phyloP scores from a whole-genome alignment of 495 filamentous ascomycete species.

The Neurospora discreta region DNA sequence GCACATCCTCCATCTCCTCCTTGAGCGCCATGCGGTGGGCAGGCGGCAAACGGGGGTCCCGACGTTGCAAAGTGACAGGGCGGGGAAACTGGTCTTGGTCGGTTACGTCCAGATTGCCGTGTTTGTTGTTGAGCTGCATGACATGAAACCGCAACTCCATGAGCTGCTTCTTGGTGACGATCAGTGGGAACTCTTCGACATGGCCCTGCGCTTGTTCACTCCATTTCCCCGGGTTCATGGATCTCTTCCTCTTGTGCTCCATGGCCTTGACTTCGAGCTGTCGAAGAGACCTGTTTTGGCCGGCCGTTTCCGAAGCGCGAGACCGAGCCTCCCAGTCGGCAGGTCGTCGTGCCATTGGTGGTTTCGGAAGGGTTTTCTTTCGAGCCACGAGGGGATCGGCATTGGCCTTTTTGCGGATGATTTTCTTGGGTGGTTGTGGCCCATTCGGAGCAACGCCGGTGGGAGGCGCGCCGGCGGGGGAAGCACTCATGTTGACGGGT shows the following conservation, averaged over 20 bases:
- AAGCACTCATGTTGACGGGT: conserved; percentile 43
- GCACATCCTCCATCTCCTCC: conserved; percentile 38
- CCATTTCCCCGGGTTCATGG: conserved; percentile 41
- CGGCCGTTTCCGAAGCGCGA: not conserved
- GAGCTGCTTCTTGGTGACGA: conserved; percentile 68
- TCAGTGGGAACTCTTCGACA: conserved; percentile 57
- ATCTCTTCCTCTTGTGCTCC: not conserved
- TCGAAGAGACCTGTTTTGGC: not conserved
- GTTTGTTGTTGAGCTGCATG: conserved; percentile 49
- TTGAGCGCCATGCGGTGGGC: conserved; percentile 41
- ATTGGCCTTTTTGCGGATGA: conserved; percentile 36
- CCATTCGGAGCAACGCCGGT: conserved; percentile 20
- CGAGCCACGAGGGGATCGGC: conserved; percentile 56
- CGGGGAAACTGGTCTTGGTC: conserved; percentile 74
- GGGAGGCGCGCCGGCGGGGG: conserved; percentile 34
- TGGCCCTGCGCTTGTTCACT: conserved; percentile 41
- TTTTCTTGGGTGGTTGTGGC: conserved; percentile 28
- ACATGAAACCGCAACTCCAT: conserved; percentile 78
- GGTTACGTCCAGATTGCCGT: conserved; percentile 49
- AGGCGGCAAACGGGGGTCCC: conserved; percentile 68
- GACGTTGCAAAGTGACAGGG: conserved; percentile 77
- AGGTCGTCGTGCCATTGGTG: not conserved
- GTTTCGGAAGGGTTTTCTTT: conserved; percentile 36
- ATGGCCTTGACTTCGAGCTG: not conserved
- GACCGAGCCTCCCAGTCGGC: not conserved